Percentiles rank a stretch among this genome's conserved stretches.
Conservation (phyloP, 2,329 filamentous ascomycete genomes). For the Juglanconis oblonga region DNA sequence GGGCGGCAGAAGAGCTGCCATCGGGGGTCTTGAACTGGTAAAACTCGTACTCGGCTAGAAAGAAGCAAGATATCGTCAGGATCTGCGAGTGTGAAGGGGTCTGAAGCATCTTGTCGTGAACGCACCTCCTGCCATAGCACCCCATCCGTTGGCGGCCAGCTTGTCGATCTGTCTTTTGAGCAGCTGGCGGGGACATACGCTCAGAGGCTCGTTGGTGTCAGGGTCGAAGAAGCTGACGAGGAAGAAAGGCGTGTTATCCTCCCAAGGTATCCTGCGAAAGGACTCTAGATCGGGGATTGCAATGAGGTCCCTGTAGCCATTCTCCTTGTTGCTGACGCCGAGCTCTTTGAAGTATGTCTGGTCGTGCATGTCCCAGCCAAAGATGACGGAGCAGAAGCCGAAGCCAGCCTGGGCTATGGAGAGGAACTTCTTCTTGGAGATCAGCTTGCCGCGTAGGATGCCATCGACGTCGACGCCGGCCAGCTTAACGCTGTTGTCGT, state of each 20-base stretch:
- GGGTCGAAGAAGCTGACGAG: constrained; percentile 81
- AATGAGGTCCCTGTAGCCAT: constrained; percentile 83
- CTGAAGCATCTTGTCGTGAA: constrained; percentile 12
- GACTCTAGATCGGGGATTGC: constrained; percentile 75
- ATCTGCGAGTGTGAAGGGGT: no score
- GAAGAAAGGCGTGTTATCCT: constrained; percentile 82
- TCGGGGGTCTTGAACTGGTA: constrained; percentile 78
- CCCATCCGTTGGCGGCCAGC: constrained; percentile 65
- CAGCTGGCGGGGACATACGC: constrained; percentile 76
- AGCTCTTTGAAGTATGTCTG: constrained; percentile 83
- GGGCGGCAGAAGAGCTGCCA: constrained; percentile 66
- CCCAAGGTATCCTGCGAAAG: constrained; percentile 87
- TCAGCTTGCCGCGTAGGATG: constrained; percentile 81
- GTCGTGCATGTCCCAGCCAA: constrained; percentile 98
- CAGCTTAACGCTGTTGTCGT: constrained; percentile 80
- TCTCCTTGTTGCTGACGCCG: constrained; percentile 83
- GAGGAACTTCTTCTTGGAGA: constrained; percentile 91
- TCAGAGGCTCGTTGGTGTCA: constrained; percentile 67
- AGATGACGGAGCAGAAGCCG: constrained; percentile 91
- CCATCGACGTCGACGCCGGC: constrained; percentile 87
- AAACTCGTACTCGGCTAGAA: constrained; percentile 87
- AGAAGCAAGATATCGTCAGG: neutral
- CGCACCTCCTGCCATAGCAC: constrained; percentile 86
- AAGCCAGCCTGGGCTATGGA: constrained; percentile 79
- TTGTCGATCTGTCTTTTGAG: constrained; percentile 67